Base-by-base conservation (phyloP, 257 asterid genomes). In the Primulina huaijiensis region DNA sequence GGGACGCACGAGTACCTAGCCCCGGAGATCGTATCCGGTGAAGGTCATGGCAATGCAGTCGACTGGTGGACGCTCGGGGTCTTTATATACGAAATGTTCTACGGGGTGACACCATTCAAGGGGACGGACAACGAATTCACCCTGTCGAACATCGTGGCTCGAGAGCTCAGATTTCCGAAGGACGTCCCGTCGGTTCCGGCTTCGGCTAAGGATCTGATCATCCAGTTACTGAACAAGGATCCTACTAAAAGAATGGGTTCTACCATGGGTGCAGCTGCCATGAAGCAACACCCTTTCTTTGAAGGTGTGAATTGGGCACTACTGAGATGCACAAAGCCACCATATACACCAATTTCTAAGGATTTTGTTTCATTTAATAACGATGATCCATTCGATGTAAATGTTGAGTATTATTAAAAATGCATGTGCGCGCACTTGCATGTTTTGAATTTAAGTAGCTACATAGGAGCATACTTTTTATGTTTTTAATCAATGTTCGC, bases 61-160 rank as follows among this genome's bases (percentile, higher is more conserved):
- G 96, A 89, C 63, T 89, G 95, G 92, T 89, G 96, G 96, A 89
- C 92, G 0, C 57, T 89, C 30, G 95, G 95, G 57, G 31, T 86
- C 17, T 84, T 87, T 55, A 64, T 84, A 3, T 89, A 82, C 6
- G 95, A 89, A 40, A 74, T 89, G 0, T 63, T 87, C 3, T 89
- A 89, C 8, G 95, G 95, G 10, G 74, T 72, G 53, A 89, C 96
- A 0, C 96, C 95, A 1, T 89, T 89, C 69, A 75, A 84, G 8
- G 96, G 95, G 33, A 59, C 40, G 27, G 86, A 78, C 20, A 78
- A 87, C 6, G 90, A 87, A 65, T 82, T 74, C 68, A 87, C 96
- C 4, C 70, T 89, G 2, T 81, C 92, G 2, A 89, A 79, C 78
- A 84, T 89, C 1, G 83, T 89, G 82, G 87, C 95, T 68, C 78